Evolutionary conservation across 2,329 filamentous ascomycete genomes (phyloP).

Genomic region (Sclerotinia borealis): DNA sequence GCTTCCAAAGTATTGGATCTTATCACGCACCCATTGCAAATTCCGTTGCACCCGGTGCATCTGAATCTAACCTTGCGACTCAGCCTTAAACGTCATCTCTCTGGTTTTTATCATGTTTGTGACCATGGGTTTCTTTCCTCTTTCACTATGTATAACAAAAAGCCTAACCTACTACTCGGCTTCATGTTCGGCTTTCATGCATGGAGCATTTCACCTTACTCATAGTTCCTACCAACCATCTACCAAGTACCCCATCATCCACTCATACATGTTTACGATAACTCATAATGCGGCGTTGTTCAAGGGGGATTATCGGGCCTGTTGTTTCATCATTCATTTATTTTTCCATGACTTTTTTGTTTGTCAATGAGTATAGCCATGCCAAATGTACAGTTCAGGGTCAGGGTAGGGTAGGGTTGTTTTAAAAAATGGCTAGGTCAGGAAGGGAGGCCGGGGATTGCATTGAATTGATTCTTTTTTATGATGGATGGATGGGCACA

Average conservation of each 20-base stretch:
- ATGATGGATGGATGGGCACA: background rate
- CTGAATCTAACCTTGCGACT: background rate
- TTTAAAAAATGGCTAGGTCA: background rate
- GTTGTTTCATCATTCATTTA: background rate
- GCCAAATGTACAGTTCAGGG: background rate
- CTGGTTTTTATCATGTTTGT: background rate
- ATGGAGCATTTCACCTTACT: background rate
- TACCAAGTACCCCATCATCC: background rate
- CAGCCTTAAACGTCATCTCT: background rate
- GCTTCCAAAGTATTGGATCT: constrained; percentile 59
- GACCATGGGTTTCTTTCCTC: background rate
- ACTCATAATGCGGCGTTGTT: background rate
- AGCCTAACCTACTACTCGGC: background rate
- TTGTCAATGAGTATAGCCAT: background rate
- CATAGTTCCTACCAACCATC: background rate
- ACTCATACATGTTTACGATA: background rate
- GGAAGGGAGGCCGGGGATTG: background rate
- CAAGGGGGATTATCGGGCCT: background rate
- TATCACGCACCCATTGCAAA: constrained; percentile 42
- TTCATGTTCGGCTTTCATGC: too few relatives aligned
- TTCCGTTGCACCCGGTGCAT: constrained; percentile 15
- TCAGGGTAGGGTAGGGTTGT: background rate
- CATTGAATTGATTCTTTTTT: background rate
- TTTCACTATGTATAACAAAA: background rate
- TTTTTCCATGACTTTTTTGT: background rate